A percentile compares a stretch with the other conserved stretches of the same genome.
phyloP scores from a whole-genome alignment of 1,284 basidiomycete genomes.

The Ganoderma boninense region DNA sequence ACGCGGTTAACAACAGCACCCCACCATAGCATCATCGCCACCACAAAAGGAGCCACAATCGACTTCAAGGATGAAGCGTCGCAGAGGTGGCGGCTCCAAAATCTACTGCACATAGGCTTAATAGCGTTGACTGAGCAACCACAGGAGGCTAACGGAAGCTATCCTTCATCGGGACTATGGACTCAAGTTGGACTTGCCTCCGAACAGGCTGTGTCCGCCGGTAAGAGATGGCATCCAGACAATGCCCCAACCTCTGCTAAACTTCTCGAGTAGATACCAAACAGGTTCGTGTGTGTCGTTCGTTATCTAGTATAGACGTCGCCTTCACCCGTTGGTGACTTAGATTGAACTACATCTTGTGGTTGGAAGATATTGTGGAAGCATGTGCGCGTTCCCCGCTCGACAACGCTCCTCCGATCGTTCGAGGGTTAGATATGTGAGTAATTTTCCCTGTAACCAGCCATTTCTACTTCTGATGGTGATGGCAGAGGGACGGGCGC shows the following conservation, averaged over 20 bases:
- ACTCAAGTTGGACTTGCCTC: slow-evolving; percentile 67
- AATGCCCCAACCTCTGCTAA: not conserved
- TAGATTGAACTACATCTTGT: slow-evolving; percentile 81
- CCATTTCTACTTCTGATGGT: not conserved
- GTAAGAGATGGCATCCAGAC: slow-evolving; percentile 49
- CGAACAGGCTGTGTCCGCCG: slow-evolving; percentile 85
- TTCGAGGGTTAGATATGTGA: slow-evolving; percentile 64
- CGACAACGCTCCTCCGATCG: not conserved
- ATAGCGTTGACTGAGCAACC: not conserved
- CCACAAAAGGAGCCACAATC: slow-evolving; percentile 55
- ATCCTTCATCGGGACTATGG: slow-evolving; percentile 80
- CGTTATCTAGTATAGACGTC: not conserved
- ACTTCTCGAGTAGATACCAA: slow-evolving; percentile 63
- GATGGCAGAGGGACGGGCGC: slow-evolving; percentile 87
- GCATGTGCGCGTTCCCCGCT: slow-evolving; percentile 26
- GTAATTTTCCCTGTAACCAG: slow-evolving; percentile 22
- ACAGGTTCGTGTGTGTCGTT: slow-evolving; percentile 53
- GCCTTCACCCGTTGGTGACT: not conserved
- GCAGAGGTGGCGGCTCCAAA: slow-evolving; percentile 59
- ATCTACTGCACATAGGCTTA: not conserved
- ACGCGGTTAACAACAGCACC: not conserved
- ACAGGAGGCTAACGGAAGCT: slow-evolving; percentile 79
- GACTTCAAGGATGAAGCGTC: slow-evolving; percentile 78
- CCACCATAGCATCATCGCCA: slow-evolving; percentile 42
- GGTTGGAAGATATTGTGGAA: slow-evolving; percentile 72